Conservation (phyloP, 2,329 filamentous ascomycete genomes). For the Rosellinia necatrix region DNA sequence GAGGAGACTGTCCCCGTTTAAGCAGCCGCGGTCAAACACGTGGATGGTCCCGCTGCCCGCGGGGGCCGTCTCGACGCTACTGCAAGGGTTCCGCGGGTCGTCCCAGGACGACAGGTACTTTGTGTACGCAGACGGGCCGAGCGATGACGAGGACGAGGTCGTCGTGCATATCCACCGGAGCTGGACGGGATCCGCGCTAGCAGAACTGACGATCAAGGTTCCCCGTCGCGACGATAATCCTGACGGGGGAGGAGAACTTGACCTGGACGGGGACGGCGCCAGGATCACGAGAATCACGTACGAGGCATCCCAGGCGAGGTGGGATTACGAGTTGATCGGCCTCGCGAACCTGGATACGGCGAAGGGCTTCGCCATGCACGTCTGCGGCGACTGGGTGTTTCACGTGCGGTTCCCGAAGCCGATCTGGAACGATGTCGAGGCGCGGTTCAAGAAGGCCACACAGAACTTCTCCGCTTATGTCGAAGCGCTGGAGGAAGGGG, state of each 20-base stretch:
- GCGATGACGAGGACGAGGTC: neutral
- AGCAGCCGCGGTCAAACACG: neutral
- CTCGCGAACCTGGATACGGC: neutral
- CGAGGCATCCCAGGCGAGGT: neutral
- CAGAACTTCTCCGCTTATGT: neutral
- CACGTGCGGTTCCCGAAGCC: neutral
- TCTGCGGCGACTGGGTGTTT: slow-evolving; percentile 1
- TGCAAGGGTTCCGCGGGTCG: neutral
- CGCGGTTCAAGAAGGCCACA: neutral
- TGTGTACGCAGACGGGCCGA: neutral
- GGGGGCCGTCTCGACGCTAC: neutral
- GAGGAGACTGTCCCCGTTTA: neutral
- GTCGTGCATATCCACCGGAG: neutral
- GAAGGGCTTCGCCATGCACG: slow-evolving; percentile 5
- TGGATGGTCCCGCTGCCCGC: neutral
- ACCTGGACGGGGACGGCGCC: neutral
- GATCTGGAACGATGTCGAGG: neutral
- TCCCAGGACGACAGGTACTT: neutral
- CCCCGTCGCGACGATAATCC: too few species aligned
- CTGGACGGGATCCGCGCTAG: neutral
- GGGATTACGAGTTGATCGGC: slow-evolving; percentile 3
- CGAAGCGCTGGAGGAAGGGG: neutral
- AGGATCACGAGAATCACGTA: neutral
- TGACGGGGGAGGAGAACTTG: neutral
- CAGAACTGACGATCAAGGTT: neutral